These are phyloP conservation scores for Lepidium didymum DNA, from an alignment of 345 rosid genomes.

Conservation along the genomic window DNA sequence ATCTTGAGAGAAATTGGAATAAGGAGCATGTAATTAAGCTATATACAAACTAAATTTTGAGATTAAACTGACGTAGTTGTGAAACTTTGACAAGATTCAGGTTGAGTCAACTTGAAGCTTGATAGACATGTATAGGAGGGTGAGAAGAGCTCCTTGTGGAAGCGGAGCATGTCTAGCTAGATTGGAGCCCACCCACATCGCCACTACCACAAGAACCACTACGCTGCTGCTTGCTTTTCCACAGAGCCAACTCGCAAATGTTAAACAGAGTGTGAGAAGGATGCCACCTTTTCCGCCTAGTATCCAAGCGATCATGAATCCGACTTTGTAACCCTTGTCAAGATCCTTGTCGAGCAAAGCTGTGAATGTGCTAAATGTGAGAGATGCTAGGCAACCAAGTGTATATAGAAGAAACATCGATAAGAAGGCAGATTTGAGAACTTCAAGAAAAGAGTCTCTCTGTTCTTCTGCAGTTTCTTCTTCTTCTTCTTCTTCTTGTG, in stretches of 20 bases:
- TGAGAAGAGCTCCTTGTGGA: slow-evolving; percentile 80
- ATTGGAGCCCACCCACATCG: slow-evolving; percentile 75
- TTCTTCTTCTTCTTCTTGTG: slow-evolving; percentile 33
- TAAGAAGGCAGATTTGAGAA: slow-evolving; percentile 49
- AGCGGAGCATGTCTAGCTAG: slow-evolving; percentile 75
- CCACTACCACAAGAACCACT: slow-evolving; percentile 53
- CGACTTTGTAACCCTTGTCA: slow-evolving; percentile 78
- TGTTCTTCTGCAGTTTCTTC: slow-evolving; percentile 32
- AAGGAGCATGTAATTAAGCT: background rate
- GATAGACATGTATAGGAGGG: slow-evolving; percentile 79
- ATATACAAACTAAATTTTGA: slow-evolving; percentile 19
- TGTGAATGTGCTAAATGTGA: slow-evolving; percentile 49
- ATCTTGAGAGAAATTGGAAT: background rate
- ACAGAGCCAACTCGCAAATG: slow-evolving; percentile 76
- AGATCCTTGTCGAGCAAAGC: slow-evolving; percentile 64
- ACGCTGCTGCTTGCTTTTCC: slow-evolving; percentile 87
- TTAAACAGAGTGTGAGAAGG: slow-evolving; percentile 60
- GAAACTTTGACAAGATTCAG: background rate
- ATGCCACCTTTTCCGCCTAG: slow-evolving; percentile 75
- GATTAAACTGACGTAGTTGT: background rate
- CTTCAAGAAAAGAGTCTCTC: slow-evolving; percentile 53
- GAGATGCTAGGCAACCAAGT: slow-evolving; percentile 55
- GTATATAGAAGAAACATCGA: slow-evolving; percentile 49
- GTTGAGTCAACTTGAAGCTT: slow-evolving; percentile 67
- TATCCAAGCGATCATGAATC: slow-evolving; percentile 69